These are phyloP conservation scores for Chalaropsis thielavioides DNA, from an alignment of 2,329 filamentous ascomycete species.

Conservation along the genomic window DNA sequence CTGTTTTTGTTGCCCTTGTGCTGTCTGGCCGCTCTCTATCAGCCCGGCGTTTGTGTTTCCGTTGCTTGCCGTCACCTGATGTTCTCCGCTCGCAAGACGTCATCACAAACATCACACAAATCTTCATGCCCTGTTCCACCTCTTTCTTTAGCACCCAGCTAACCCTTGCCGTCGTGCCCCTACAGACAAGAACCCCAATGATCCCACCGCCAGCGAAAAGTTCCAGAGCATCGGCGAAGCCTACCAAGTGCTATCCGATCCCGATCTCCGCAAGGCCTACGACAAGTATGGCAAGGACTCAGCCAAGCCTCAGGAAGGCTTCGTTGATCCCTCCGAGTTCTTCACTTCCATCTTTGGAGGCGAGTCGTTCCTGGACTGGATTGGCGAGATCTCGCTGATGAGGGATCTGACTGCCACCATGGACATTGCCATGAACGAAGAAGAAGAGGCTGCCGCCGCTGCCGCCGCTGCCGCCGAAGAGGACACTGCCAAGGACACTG, in stretches of 20 bases:
- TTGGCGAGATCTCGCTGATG: constrained; percentile 96
- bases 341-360: constrained; percentile 98
- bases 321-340: constrained; percentile 93
- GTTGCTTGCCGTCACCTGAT: background rate
- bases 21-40: background rate
- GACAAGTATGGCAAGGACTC: constrained; percentile 96
- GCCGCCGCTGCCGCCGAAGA: constrained; percentile 31
- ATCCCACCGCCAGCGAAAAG: constrained; percentile 82
- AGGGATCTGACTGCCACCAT: constrained; percentile 96
- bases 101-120: background rate
- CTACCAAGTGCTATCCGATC: constrained; percentile 71
- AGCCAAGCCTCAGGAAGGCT: constrained; percentile 78
- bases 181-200: constrained; percentile 90
- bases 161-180: constrained; percentile 4
- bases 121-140: background rate
- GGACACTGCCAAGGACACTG: constrained; percentile 25
- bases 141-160: background rate
- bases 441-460: constrained; percentile 52
- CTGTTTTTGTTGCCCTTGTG: background rate
- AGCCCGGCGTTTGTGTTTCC: no score
- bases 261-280: constrained; percentile 77
- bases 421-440: constrained; percentile 84
- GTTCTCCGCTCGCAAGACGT: background rate
- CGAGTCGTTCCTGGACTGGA: constrained; percentile 89
- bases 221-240: constrained; percentile 77